Evolutionary conservation across 1,284 basidiomycete genomes (phyloP).

Genomic region (Porogramme epimiltina): DNA sequence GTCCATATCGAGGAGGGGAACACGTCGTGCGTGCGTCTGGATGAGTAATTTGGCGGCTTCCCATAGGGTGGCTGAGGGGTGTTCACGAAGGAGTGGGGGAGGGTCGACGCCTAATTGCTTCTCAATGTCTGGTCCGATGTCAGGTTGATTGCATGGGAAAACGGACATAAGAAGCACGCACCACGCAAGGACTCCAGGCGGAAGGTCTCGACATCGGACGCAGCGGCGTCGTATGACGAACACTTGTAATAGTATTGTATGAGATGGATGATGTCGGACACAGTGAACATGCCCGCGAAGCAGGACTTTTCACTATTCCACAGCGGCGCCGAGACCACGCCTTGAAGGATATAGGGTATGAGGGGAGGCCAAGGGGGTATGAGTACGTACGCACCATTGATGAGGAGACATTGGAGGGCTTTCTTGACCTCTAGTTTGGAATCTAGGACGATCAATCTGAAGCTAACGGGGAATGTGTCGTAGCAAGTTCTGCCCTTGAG

Average conservation of each 20-base stretch:
- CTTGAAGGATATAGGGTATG: constrained; percentile 41
- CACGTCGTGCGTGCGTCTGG: constrained; percentile 91
- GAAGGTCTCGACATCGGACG: constrained; percentile 94
- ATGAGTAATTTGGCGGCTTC: constrained; percentile 92
- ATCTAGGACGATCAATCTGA: constrained; percentile 95
- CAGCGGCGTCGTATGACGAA: constrained; percentile 85
- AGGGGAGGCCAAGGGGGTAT: background rate
- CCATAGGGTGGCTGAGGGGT: constrained; percentile 86
- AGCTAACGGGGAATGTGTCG: constrained; percentile 96
- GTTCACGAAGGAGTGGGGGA: constrained; percentile 89
- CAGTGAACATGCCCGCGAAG: constrained; percentile 96
- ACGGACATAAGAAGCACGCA: constrained; percentile 37
- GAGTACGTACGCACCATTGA: constrained; percentile 65
- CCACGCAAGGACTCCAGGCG: constrained; percentile 87
- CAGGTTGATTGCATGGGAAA: constrained; percentile 17
- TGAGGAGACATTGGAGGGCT: constrained; percentile 85
- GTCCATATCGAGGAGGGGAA: constrained; percentile 94
- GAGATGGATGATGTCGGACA: constrained; percentile 93
- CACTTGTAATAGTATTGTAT: constrained; percentile 96
- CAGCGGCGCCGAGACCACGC: constrained; percentile 97
- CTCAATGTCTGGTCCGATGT: constrained; percentile 74
- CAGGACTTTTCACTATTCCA: constrained; percentile 93
- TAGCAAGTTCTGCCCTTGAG: constrained; percentile 88
- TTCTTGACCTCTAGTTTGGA: constrained; percentile 93
- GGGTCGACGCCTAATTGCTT: constrained; percentile 89